Percentiles rank a stretch among this genome's conserved stretches.
These are phyloP conservation scores for Hyparrhenia diplandra DNA, from an alignment of 176 grass and related monocot species.

Conservation along the genomic window DNA sequence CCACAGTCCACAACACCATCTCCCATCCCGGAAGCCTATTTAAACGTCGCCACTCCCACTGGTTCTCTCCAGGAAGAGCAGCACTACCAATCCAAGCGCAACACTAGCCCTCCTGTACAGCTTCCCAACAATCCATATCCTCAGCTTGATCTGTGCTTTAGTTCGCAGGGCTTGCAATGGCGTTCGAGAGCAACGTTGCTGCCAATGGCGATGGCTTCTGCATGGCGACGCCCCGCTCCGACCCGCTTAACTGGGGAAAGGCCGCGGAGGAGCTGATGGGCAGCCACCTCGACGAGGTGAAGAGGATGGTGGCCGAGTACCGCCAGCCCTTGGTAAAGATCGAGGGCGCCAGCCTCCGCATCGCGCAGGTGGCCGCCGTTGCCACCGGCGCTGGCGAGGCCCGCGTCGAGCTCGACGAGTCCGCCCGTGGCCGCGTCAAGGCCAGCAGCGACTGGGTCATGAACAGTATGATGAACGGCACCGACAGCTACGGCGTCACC, in stretches of 20 bases:
- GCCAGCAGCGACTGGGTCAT: slow-evolving; percentile 68
- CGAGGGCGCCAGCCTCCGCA: slow-evolving; percentile 42
- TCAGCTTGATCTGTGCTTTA: too few species aligned
- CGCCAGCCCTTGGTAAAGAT: slow-evolving; percentile 41
- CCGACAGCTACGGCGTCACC: slow-evolving; percentile 62
- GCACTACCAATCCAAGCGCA: too few species aligned
- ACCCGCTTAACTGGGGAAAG: slow-evolving; percentile 54
- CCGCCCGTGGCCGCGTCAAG: slow-evolving; percentile 37
- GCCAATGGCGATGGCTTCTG: slow-evolving; percentile 19
- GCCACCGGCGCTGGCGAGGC: slow-evolving; percentile 19
- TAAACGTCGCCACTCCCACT: too few species aligned
- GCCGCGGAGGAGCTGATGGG: slow-evolving; percentile 42
- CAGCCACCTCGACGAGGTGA: slow-evolving; percentile 58
- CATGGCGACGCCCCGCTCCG: slow-evolving; percentile 25
- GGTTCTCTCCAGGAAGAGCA: too few species aligned
- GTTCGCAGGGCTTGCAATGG: too few species aligned
- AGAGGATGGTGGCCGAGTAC: slow-evolving; percentile 52
- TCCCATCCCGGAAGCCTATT: too few species aligned
- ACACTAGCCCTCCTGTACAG: too few species aligned
- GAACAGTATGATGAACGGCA: slow-evolving; percentile 51
- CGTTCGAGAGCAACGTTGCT: slow-evolving; percentile 17
- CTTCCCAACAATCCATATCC: too few species aligned
- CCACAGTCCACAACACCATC: too few species aligned
- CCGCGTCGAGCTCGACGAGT: slow-evolving; percentile 45
- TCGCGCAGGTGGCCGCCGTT: slow-evolving; percentile 46